A percentile compares a stretch with the other conserved stretches of the same genome.
Conservation (phyloP, 306 rosid species). For the Cucumis sativus region DNA sequence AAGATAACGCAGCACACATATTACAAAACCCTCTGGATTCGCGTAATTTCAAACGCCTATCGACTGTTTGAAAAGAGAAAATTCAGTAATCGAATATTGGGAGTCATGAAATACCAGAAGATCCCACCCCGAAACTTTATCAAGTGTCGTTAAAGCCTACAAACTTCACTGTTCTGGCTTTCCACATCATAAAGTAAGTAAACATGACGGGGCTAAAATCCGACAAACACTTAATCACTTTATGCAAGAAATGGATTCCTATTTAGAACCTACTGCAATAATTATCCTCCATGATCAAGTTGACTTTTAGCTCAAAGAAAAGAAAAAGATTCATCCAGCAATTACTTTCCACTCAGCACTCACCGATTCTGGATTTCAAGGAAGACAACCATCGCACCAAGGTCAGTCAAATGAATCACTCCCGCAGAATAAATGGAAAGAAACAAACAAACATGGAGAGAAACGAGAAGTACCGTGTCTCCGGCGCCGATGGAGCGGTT, state of each 20-base stretch:
- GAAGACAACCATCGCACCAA: neutral
- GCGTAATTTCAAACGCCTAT: neutral
- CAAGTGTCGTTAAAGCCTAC: neutral
- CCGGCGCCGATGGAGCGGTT: slow-evolving; percentile 53
- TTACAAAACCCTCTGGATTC: neutral
- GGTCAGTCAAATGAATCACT: neutral
- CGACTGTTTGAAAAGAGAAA: neutral
- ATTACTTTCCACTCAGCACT: neutral
- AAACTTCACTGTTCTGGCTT: neutral
- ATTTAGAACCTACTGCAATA: neutral
- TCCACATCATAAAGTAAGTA: neutral
- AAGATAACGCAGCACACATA: neutral
- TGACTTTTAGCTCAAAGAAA: neutral
- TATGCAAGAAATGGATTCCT: neutral
- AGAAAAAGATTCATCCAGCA: neutral
- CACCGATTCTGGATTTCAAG: neutral
- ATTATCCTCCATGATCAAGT: neutral
- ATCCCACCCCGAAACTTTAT: neutral
- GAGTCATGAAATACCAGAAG: neutral
- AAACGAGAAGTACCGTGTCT: slow-evolving; percentile 29
- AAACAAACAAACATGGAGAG: neutral
- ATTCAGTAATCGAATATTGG: neutral
- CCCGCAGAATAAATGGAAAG: neutral
- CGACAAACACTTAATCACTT: neutral
- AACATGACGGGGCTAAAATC: neutral